Evolutionary conservation across 768 basidiomycete genomes (phyloP), one percentile per base, ranked within the genome.

Genomic region (Hygrophorus russula): DNA sequence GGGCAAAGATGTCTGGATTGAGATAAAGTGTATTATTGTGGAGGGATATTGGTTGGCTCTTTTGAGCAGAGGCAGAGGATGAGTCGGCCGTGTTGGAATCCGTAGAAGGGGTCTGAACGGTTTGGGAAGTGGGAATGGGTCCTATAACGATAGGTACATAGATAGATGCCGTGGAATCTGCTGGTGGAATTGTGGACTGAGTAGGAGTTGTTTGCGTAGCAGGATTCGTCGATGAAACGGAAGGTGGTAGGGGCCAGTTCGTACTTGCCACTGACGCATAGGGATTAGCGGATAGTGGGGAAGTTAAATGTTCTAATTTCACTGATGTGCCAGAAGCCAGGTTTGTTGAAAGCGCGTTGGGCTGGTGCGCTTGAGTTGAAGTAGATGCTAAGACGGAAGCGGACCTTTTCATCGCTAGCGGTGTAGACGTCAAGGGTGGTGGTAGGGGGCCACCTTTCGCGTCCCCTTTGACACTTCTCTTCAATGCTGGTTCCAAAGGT

Each of bases 1-100:
- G 79, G 7, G 81, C 73, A 56, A 96, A 96, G 28, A 94, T 82
- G 15, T 73, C 70, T 2, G 92, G 92, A 53, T 88, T 85, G 30
- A 96, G 75, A 44, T 90, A 76, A 15, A 96, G 73, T 24, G 75
- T 82, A 42, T 87, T 81, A 50, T 90, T 81, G 49, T 93, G 88
- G 10, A 93, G 64, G 17, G 88, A 76, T 67, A 96, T 89, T 7
- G 46, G 41, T 18, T 46, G 40, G 3, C 35, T 39, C 4, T 7
- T 24, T 7, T 24, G 24, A 24, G 3, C 15, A 10, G 39, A 32
- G 8, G 48, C 42, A 13, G 41, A 41, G 12, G 44, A 39, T 36
- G 48, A 41, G 18, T 32, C 71, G 52, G 73, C 66, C 46, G 71
- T 72, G 9, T 59, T 65, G 1, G 70, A 70, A 41, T 76, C 71